A percentile compares a stretch with the other conserved stretches of the same genome.
Conservation (phyloP, 192 early-diverging fungal genomes). For the Backusella macrospora region DNA sequence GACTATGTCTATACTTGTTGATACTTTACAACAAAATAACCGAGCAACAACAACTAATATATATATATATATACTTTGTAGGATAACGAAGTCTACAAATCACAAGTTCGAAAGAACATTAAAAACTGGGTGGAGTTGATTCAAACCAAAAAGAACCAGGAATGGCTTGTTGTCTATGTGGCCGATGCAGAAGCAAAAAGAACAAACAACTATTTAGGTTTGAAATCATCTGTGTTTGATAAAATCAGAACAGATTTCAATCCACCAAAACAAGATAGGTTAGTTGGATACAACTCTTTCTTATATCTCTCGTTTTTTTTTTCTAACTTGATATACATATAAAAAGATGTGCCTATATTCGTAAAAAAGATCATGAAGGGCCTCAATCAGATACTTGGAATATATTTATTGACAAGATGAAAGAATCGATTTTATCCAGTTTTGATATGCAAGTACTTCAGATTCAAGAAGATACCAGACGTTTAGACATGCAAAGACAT, state of each 20-base stretch:
- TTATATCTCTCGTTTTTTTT: constrained; percentile 20
- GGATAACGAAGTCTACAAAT: constrained; percentile 81
- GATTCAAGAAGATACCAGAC: constrained; percentile 87
- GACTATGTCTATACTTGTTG: no score
- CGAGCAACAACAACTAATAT: background rate
- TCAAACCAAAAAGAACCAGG: constrained; percentile 78
- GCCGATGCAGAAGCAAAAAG: constrained; percentile 57
- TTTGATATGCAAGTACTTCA: constrained; percentile 80
- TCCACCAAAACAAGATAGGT: constrained; percentile 64
- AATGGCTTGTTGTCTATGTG: constrained; percentile 87
- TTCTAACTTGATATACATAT: background rate
- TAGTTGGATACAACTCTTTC: background rate
- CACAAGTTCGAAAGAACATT: constrained; percentile 65
- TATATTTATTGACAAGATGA: constrained; percentile 71
- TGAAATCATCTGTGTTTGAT: constrained; percentile 79
- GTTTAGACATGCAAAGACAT: constrained; percentile 88
- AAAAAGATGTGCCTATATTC: constrained; percentile 51
- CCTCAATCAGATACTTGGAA: constrained; percentile 67
- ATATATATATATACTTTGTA: constrained; percentile 36
- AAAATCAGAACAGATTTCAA: constrained; percentile 87
- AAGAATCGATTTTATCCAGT: constrained; percentile 70
- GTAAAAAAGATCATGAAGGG: constrained; percentile 36
- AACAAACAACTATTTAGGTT: constrained; percentile 58
- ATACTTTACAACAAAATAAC: constrained; percentile 1
- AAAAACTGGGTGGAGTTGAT: constrained; percentile 78